phyloP scores from a whole-genome alignment of 164 flowering plant genomes.

The Protea cynaroides region DNA sequence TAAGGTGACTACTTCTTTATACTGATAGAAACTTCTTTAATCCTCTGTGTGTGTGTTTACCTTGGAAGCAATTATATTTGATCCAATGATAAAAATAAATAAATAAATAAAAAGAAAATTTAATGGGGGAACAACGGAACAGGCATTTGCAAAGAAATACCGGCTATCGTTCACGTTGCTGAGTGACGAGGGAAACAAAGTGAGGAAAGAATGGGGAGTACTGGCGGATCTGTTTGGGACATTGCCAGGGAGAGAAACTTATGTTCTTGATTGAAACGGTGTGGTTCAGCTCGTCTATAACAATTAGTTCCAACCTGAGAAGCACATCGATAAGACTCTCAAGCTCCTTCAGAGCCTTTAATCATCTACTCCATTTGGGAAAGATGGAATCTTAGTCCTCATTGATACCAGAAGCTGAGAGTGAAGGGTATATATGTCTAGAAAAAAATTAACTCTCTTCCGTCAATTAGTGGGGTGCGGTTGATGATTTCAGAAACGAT shows the following conservation, averaged over 20 bases:
- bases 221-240: constrained; percentile 86
- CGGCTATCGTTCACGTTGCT: constrained; percentile 81
- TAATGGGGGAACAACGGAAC: not conserved
- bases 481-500: no score
- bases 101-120: no score
- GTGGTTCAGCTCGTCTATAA: constrained; percentile 84
- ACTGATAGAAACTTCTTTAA: no score
- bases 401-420: no score
- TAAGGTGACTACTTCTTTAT: constrained; percentile 55
- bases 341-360: constrained; percentile 68
- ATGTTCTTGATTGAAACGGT: constrained; percentile 89
- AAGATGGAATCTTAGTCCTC: no score
- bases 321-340: constrained; percentile 88
- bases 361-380: no score
- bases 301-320: constrained; percentile 97
- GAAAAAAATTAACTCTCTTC: no score
- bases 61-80: no score
- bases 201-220: constrained; percentile 95
- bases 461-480: no score
- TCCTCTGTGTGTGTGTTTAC: no score
- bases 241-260: constrained; percentile 92
- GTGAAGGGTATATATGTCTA: no score
- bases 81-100: no score
- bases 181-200: constrained; percentile 86
- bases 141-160: constrained; percentile 93